Evolutionary conservation across 108 stramenopile species (phyloP).

Genomic region (Tribonema minus): DNA sequence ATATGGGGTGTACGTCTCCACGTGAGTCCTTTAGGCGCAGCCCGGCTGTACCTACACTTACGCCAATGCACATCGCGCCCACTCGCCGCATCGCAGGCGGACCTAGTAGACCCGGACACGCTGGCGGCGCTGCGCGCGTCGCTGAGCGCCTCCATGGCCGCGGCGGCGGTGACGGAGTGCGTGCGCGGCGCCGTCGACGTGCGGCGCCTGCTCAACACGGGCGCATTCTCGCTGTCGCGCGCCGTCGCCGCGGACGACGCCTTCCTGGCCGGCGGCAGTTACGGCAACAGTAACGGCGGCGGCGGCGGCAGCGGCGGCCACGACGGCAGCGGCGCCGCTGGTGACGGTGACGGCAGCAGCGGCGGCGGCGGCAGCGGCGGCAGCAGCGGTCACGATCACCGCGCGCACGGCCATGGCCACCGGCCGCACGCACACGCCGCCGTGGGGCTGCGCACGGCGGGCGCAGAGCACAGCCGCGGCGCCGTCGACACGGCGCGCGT

Average conservation of each 20-base stretch:
- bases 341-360: too few relatives aligned
- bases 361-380: too few relatives aligned
- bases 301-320: neutral
- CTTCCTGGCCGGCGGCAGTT: neutral
- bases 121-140: neutral
- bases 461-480: neutral
- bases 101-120: neutral
- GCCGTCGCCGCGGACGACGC: constrained; percentile 8
- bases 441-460: constrained; percentile 15
- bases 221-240: constrained; percentile 28
- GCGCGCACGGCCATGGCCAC: neutral
- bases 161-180: constrained; percentile 11
- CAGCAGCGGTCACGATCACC: neutral
- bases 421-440: constrained; percentile 6
- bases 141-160: constrained; percentile 1
- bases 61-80: too few relatives aligned
- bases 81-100: too few relatives aligned
- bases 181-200: constrained; percentile 33
- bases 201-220: constrained; percentile 8
- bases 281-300: too few relatives aligned
- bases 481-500: constrained; percentile 16
- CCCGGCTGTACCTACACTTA: too few relatives aligned
- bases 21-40: too few relatives aligned
- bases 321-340: too few relatives aligned
- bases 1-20: too few relatives aligned